Conservation (phyloP, 495 filamentous ascomycete species). For the Aspergillus campestris region DNA sequence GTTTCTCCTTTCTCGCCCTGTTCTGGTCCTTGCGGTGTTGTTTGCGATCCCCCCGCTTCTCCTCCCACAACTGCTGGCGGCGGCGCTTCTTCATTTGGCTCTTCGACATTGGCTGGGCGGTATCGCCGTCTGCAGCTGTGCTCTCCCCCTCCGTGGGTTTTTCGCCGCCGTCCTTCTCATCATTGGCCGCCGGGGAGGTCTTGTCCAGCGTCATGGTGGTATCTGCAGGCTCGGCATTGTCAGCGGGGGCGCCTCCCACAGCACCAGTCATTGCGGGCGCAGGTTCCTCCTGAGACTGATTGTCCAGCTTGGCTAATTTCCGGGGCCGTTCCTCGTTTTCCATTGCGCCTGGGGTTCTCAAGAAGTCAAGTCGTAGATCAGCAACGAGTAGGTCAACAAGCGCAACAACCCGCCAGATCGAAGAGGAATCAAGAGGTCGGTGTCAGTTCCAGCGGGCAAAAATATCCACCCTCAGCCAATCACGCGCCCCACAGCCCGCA, state of each 20-base stretch:
- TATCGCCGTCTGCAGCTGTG: conserved; percentile 4
- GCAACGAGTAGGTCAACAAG: conserved; percentile 6
- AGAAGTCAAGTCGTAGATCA: conserved; percentile 8
- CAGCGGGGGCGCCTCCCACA: conserved; percentile 7
- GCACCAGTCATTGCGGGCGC: conserved; percentile 30
- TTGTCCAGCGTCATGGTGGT: background rate
- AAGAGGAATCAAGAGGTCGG: too few relatives aligned
- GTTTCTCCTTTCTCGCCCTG: conserved; percentile 53
- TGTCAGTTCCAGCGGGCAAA: background rate
- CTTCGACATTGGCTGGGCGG: conserved; percentile 54
- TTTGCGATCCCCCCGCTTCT: conserved; percentile 59
- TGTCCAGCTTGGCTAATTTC: conserved; percentile 42
- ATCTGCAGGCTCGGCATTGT: conserved; percentile 7
- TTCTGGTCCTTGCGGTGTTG: conserved; percentile 62
- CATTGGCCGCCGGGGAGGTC: background rate
- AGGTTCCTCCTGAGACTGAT: conserved; percentile 13
- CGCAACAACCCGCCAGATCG: conserved; percentile 7
- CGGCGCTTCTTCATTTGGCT: conserved; percentile 69
- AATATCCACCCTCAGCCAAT: conserved; percentile 21
- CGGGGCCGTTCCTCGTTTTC: conserved; percentile 44
- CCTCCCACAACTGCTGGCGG: conserved; percentile 58
- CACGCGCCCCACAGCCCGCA: conserved; percentile 18
- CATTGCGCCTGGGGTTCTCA: conserved; percentile 25
- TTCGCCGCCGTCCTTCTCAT: conserved; percentile 2
- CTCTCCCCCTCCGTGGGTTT: conserved; percentile 7